Base-by-base conservation (phyloP, 2,329 filamentous ascomycete species). In the Didymella pinodella region DNA sequence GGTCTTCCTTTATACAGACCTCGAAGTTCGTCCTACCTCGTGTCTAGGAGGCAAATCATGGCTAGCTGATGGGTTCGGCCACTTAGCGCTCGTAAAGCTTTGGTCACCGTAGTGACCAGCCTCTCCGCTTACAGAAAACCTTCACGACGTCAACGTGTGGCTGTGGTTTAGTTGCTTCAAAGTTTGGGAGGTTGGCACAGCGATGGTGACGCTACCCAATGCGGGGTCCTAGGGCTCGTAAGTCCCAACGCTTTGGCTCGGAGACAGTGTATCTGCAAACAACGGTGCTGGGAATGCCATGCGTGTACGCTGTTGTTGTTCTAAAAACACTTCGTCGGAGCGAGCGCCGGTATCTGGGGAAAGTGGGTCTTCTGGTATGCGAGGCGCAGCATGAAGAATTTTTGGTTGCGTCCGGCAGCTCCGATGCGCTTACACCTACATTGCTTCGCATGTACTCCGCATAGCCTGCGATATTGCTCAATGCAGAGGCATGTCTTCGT, bases 41-140 rank as follows among this genome's bases (percentile, higher is more conserved):
- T 34, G 34, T 50, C 31, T 12, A 14, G 47, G 50, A 36, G 52
- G 50, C 41, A 29, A 22, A 31, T 7, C n/a, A 46, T 54, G 50
- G 50, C 46, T 54, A 41, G 41, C 40, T 52, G 44, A 46, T 48
- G 38, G 49, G 12, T 46, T 49, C 55, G 49, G 49, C 49, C 31
- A 3, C n/a, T 45, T 48, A 10, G 54, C 54, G 43, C 48, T 48
- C 28, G 48, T 57, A 32, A 31, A 25, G 26, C 22, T 32, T 54
- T 32, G 34, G 16, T 31, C 25, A 41, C 25, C 10, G 28, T 31
- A 41, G 25, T 49, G 28, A 57, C 54, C 54, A 46, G 41, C 54
- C 54, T 47, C 54, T 34, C 29, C 5, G 8, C 18, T 38, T 22
- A n/a, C 12, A 3, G 12, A n/a, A 2, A 14, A 32, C 3, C 26